phyloP scores from a whole-genome alignment of 495 filamentous ascomycete species.

The Penicillium desertorum region DNA sequence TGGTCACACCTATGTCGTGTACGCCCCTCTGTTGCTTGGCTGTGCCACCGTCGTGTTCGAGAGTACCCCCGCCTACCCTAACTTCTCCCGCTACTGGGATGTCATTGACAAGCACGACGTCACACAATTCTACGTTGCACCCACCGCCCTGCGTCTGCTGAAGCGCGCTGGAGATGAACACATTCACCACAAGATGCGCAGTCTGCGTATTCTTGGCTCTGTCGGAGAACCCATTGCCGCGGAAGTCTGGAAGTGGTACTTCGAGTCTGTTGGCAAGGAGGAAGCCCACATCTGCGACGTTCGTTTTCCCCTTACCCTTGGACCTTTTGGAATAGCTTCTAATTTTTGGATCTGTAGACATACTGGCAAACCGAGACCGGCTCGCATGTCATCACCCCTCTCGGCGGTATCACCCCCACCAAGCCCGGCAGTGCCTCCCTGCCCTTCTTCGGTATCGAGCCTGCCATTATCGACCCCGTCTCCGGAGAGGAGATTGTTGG shows the following conservation, averaged over 20 bases:
- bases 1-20: constrained; percentile 98
- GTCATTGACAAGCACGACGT: constrained; percentile 93
- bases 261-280: constrained; percentile 90
- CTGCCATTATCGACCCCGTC: constrained; percentile 95
- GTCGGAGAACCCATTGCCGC: constrained; percentile 98
- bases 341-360: constrained; percentile 56
- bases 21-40: constrained; percentile 89
- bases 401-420: constrained; percentile 55
- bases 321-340: constrained; percentile 1
- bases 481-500: constrained; percentile 91
- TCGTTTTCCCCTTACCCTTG: constrained; percentile 41
- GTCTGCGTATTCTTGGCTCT: constrained; percentile 87
- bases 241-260: constrained; percentile 99
- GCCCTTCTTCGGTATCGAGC: constrained; percentile 96
- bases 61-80: constrained; percentile 94
- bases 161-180: constrained; percentile 94
- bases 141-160: constrained; percentile 86
- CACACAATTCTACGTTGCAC: constrained; percentile 98
- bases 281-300: constrained; percentile 94
- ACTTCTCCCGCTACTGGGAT: constrained; percentile 99
- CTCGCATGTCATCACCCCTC: constrained; percentile 75
- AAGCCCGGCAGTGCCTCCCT: constrained; percentile 58
- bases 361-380: constrained; percentile 99
- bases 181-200: constrained; percentile 84
- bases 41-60: constrained; percentile 98